phyloP scores from a whole-genome alignment of 106 monocot genomes.

The Acorus calamus region DNA sequence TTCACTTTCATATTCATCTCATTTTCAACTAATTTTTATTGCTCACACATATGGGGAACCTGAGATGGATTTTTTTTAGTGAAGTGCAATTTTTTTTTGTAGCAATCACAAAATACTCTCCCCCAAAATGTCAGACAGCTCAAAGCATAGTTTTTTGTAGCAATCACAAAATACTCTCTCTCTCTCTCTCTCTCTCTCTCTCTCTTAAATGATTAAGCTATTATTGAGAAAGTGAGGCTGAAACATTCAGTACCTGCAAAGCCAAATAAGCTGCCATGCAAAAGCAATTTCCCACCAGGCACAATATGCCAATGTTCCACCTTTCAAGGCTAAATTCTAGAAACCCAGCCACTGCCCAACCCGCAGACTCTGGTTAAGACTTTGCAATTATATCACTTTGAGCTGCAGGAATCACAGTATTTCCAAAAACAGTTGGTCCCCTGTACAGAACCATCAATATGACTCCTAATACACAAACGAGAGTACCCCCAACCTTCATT shows the following conservation, averaged over 20 bases:
- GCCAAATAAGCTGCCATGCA: constrained; percentile 88
- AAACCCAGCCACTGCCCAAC: constrained; percentile 25
- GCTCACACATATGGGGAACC: too few relatives aligned
- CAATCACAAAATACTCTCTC: too few relatives aligned
- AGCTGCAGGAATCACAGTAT: constrained; percentile 12
- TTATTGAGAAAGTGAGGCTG: too few relatives aligned
- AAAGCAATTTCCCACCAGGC: constrained; percentile 75
- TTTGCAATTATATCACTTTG: constrained; percentile 42
- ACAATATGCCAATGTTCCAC: constrained; percentile 77
- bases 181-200: too few relatives aligned
- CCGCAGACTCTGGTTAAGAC: constrained; percentile 50
- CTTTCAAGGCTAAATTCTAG: constrained; percentile 35
- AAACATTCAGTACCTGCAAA: constrained; percentile 46
- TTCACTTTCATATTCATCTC: too few relatives aligned
- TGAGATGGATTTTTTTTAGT: too few relatives aligned
- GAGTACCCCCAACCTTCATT: constrained; percentile 59
- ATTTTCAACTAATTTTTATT: too few relatives aligned
- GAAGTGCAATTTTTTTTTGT: too few relatives aligned
- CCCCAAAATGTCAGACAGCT: too few relatives aligned
- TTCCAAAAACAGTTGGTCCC: constrained; percentile 63
- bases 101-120: too few relatives aligned
- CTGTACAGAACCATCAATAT: constrained; percentile 69
- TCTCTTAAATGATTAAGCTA: too few relatives aligned
- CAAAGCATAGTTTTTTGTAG: too few relatives aligned
- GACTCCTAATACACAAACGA: constrained; percentile 69